Conservation (phyloP, 495 filamentous ascomycete genomes). For the Tuber melanosporum region DNA sequence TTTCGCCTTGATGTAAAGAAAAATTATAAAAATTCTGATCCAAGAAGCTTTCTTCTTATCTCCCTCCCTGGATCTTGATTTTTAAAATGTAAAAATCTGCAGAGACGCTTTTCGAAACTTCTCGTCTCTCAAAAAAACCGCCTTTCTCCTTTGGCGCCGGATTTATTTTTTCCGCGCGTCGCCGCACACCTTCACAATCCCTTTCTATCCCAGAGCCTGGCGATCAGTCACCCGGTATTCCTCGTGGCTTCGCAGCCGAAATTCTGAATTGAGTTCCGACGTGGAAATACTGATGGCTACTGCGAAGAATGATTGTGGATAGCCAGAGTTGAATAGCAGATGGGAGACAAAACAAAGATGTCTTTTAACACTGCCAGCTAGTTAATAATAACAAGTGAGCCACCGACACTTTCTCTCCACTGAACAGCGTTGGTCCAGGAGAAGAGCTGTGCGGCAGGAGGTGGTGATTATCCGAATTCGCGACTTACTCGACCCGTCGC, state of each 20-base stretch:
- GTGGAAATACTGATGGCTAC: not conserved
- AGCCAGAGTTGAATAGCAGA: too few relatives aligned
- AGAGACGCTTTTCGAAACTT: not conserved
- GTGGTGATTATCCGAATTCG: constrained; percentile 26
- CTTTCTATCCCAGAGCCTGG: constrained; percentile 10
- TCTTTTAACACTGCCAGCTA: not conserved
- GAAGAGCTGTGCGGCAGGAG: constrained; percentile 12
- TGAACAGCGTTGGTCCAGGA: constrained; percentile 19
- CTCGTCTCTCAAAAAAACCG: not conserved
- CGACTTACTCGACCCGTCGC: constrained; percentile 26
- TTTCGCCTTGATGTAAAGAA: not conserved
- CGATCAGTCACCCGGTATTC: constrained; percentile 10
- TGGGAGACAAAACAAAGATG: not conserved
- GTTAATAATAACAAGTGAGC: not conserved
- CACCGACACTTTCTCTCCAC: not conserved
- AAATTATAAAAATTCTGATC: not conserved
- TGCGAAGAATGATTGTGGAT: too few relatives aligned
- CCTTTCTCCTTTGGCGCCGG: constrained; percentile 1
- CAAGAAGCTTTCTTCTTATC: not conserved
- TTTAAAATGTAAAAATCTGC: not conserved
- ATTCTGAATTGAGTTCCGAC: constrained; percentile 26
- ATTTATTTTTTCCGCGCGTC: constrained; percentile 5
- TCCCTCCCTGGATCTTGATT: constrained; percentile 5
- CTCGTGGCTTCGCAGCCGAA: not conserved
- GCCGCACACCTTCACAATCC: constrained; percentile 6